Evolutionary conservation across 768 basidiomycete genomes (phyloP).

Genomic region (Pleurotus tuber-regium): DNA sequence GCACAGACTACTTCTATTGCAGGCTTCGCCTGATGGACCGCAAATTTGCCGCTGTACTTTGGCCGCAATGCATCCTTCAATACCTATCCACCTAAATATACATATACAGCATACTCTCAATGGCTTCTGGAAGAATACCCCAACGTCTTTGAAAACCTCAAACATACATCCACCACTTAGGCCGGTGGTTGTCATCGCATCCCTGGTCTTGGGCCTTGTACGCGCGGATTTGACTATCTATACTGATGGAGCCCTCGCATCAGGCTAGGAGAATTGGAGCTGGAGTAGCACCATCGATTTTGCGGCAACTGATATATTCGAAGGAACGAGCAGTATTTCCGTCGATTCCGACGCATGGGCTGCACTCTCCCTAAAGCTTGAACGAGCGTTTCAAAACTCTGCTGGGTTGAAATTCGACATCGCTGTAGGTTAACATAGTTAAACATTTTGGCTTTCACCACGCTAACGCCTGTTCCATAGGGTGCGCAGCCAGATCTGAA

Average conservation of each 20-base stretch:
- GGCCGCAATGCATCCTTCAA: too few species aligned
- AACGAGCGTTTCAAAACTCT: slow-evolving; percentile 37
- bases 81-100: too few species aligned
- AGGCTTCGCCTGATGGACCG: too few species aligned
- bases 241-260: slow-evolving; percentile 36
- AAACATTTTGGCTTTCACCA: not conserved
- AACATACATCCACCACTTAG: not conserved
- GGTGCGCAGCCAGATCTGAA: slow-evolving; percentile 44
- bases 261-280: slow-evolving; percentile 52
- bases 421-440: slow-evolving; percentile 40
- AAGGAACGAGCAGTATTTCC: slow-evolving; percentile 41
- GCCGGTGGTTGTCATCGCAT: not conserved
- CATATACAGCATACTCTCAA: too few species aligned
- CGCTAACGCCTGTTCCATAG: slow-evolving; percentile 20
- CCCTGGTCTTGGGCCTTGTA: not conserved
- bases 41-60: too few species aligned
- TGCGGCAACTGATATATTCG: slow-evolving; percentile 41
- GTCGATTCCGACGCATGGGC: slow-evolving; percentile 40
- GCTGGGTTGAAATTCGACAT: slow-evolving; percentile 53
- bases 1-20: too few species aligned
- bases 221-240: slow-evolving; percentile 35
- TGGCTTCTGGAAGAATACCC: too few species aligned
- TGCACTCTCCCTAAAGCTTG: slow-evolving; percentile 44
- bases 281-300: slow-evolving; percentile 44
- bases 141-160: too few species aligned